Conservation (phyloP, 1,284 basidiomycete genomes). For the Rhodofomes roseus region DNA sequence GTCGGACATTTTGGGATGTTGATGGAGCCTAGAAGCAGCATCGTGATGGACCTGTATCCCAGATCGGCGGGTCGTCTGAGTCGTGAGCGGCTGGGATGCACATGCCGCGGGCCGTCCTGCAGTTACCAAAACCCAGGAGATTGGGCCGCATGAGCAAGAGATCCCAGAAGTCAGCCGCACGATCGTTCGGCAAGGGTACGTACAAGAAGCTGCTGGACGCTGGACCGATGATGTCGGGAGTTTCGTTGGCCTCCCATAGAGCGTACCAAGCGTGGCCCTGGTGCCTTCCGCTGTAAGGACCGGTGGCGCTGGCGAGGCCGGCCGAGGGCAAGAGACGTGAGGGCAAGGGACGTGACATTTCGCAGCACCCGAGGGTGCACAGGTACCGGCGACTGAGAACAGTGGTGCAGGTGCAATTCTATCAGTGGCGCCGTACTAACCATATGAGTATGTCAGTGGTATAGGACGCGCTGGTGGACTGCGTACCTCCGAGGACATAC, state of each 20-base stretch:
- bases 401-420: not conserved
- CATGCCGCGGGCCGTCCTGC: not conserved
- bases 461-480: not conserved
- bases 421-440: not conserved
- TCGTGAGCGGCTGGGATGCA: not conserved
- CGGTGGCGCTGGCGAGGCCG: not conserved
- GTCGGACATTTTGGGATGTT: not conserved
- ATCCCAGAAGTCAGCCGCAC: not conserved
- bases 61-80: conserved; percentile 1
- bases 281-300: not conserved
- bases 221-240: not conserved
- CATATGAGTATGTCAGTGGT: not conserved
- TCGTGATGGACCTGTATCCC: not conserved
- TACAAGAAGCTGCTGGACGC: not conserved
- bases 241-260: not conserved
- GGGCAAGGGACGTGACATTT: not conserved
- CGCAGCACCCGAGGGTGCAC: not conserved
- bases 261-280: not conserved
- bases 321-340: not conserved
- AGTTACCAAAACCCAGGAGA: not conserved
- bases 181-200: not conserved
- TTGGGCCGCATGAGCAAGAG: not conserved
- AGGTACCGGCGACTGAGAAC: not conserved
- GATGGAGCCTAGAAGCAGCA: not conserved
- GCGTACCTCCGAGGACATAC: not conserved